Base-by-base conservation (phyloP, 2,329 filamentous ascomycete genomes). In the Stagonosporopsis vannaccii region DNA sequence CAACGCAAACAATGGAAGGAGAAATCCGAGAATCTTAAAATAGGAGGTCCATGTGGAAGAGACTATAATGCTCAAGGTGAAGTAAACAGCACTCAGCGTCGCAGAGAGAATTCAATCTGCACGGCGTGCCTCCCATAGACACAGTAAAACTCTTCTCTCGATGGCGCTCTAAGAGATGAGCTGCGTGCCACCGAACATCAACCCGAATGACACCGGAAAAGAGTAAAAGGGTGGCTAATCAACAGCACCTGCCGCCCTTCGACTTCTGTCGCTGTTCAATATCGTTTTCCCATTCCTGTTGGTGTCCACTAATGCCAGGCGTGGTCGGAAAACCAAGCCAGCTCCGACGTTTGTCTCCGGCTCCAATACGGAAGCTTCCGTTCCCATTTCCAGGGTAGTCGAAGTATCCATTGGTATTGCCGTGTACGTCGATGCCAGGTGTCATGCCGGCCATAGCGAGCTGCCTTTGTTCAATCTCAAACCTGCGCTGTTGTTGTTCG, bases 401-500 rank as follows among this genome's bases (percentile, higher is more conserved):
- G 57, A 83, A 83, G 62, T 84, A 80, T 3, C 78, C 77, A 28
- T 73, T 75, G 36, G 65, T 69, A 36, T 70, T 69, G 13, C 67
- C 70, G 50, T 71, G 48, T 2, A 49, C 63, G 45, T 72, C 51
- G 6, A 76, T 58, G 0, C 79, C 80, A 2, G 82, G 80, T 12
- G 81, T 82, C 22, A 75, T 72, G 8, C 78, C 77, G 35, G 73
- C 76, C 37, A 74, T 67, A 12, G 75, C 73, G 17, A 81, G 77
- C 49, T 80, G 77, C 44, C 78, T 60, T 17, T 79, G 72, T 48
- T 84, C 82, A 13, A 80, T 78, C 58, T 84, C 83, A 13, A 83
- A 71, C 41, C 80, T 81, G 53, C 81, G 81, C 39, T 88, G 81
- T 56, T 82, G 80, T 70, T 94, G 85, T 79, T 97, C 94, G 5